Percentiles rank a stretch among this genome's conserved stretches.
phyloP scores from a whole-genome alignment of 192 early-diverging fungal species.

The Coemansia sp. region DNA sequence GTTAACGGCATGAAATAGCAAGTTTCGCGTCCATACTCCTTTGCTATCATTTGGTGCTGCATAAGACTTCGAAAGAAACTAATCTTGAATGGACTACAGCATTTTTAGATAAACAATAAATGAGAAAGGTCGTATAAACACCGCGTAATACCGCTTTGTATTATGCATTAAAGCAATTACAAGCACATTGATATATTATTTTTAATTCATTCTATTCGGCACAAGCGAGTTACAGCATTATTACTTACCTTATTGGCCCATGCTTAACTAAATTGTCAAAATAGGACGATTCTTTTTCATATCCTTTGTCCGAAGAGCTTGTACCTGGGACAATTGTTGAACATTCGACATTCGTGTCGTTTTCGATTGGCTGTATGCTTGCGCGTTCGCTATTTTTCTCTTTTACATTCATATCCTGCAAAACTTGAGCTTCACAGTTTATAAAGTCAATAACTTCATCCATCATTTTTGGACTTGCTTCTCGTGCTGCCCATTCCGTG shows the following conservation, averaged over 20 bases:
- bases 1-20: slow-evolving; percentile 30
- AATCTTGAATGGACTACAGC: slow-evolving; percentile 33
- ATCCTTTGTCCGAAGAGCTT: neutral
- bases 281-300: neutral
- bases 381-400: neutral
- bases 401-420: neutral
- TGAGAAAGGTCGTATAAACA: too few species aligned
- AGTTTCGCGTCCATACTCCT: slow-evolving; percentile 3
- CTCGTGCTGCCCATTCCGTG: neutral
- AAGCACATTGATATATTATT: neutral
- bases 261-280: neutral
- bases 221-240: neutral
- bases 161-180: neutral
- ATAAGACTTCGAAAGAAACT: slow-evolving; percentile 31
- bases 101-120: neutral
- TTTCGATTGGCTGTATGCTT: neutral
- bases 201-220: too few species aligned
- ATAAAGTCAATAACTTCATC: neutral
- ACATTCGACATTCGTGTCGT: neutral
- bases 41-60: slow-evolving; percentile 26
- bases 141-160: too few species aligned
- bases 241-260: slow-evolving; percentile 12
- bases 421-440: neutral
- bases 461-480: neutral
- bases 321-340: neutral